Conservation (phyloP, 106 monocot genomes). For the Dendrobium huoshanense region DNA sequence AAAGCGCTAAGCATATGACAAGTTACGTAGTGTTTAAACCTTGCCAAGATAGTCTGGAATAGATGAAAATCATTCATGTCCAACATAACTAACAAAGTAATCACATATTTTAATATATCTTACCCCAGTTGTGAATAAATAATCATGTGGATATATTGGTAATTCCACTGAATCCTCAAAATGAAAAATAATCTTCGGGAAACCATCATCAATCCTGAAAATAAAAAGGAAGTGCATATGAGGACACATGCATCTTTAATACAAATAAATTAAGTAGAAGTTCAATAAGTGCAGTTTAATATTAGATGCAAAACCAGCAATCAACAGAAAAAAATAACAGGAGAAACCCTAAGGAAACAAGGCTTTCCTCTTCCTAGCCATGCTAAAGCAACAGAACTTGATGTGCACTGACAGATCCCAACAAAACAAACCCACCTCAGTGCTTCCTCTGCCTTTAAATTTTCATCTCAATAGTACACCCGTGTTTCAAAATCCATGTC, state of each 20-base stretch:
- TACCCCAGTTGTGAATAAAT: constrained; percentile 5
- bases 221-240: neutral
- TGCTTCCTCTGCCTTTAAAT: neutral
- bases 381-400: neutral
- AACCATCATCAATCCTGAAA: constrained; percentile 6
- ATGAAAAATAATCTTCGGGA: constrained; percentile 1
- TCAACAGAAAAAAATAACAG: neutral
- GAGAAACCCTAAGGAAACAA: neutral
- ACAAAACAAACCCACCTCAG: neutral
- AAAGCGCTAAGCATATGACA: too few relatives aligned
- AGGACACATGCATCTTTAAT: neutral
- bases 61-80: neutral
- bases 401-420: neutral
- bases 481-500: neutral
- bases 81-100: neutral
- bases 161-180: constrained; percentile 8
- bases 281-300: neutral
- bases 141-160: neutral
- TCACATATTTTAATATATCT: neutral
- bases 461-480: neutral
- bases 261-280: neutral
- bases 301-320: neutral
- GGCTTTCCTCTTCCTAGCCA: neutral
- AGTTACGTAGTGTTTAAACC: neutral
- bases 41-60: neutral